Percentiles rank a stretch among this genome's conserved stretches.
These are phyloP conservation scores for Metahyphopichia silvanorum DNA, from an alignment of 805 yeast genomes.

Conservation along the genomic window DNA sequence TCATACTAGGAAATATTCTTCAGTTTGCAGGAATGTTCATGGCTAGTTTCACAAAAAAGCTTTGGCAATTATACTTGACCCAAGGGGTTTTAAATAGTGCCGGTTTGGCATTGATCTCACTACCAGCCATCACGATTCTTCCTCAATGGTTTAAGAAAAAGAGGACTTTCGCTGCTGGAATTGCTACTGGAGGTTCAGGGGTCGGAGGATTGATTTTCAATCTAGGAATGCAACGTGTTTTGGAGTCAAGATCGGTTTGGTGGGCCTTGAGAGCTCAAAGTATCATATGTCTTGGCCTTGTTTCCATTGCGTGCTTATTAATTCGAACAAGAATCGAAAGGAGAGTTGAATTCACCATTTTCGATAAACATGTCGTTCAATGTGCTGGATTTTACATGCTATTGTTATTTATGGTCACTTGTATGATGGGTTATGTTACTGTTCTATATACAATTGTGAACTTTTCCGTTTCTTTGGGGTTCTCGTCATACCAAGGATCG, in stretches of 20 bases:
- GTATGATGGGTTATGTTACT: constrained; percentile 54
- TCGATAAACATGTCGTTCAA: constrained; percentile 35
- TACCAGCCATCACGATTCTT: constrained; percentile 53
- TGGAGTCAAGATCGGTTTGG: constrained; percentile 25
- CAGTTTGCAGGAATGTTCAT: constrained; percentile 52
- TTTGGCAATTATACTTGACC: constrained; percentile 61
- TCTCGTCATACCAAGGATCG: constrained; percentile 46
- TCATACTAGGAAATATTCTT: constrained; percentile 40
- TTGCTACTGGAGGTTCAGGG: constrained; percentile 44
- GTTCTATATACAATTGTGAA: constrained; percentile 54
- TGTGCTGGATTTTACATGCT: constrained; percentile 41
- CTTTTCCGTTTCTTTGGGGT: constrained; percentile 55
- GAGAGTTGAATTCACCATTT: constrained; percentile 16
- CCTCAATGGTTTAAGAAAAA: constrained; percentile 66
- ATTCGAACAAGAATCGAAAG: constrained; percentile 6
- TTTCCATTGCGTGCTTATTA: constrained; percentile 11
- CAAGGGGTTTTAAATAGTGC: constrained; percentile 64
- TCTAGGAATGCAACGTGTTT: constrained; percentile 39
- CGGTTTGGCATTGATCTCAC: constrained; percentile 49
- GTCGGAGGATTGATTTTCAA: constrained; percentile 44
- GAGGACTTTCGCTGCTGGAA: constrained; percentile 45
- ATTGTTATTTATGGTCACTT: constrained; percentile 34
- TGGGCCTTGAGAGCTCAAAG: constrained; percentile 49
- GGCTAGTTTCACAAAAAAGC: constrained; percentile 52
- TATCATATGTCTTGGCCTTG: constrained; percentile 15